Evolutionary conservation across 768 basidiomycete genomes (phyloP), one percentile per base, ranked within the genome.

Genomic region (Tricholoma terreum): DNA sequence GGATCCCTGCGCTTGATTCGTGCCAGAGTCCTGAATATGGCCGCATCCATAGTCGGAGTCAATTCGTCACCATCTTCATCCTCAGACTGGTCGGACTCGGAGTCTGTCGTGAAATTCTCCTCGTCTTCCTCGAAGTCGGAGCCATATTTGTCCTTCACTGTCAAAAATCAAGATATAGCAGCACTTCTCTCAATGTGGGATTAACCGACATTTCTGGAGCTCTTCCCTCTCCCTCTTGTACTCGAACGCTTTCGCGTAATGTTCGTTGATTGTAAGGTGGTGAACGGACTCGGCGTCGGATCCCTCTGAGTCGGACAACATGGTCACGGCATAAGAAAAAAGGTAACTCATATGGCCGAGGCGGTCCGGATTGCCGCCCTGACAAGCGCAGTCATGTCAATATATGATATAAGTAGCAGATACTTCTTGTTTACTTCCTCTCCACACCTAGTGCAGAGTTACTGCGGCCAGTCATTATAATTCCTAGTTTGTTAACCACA

Each of bases 31-130:
- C 93, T 80, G 38, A 98, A 79, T 64, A 98, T 97, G 17, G 97
- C 97, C 43, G 86, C 97, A 65, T 98, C 96, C 50, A 98, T 84
- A 0, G 87, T 87, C 4, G 94, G 94, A 0, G 95, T 98, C 51
- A 98, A 82, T 69, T 98, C 92, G 63, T 93, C 92, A 12, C 94
- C 97, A 56, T 96, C 90, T 66, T 94, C 91, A 68, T 98, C 95
- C 67, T 98, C 95, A 1, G 84, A 84, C 64, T 93, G 91, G 42
- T 84, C 87, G 27, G 82, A 81, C 67, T 92, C 90, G 0, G 87
- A 89, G 65, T 89, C 88, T 6, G 78, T 77, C 7, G 79, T 77
- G 4, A 68, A 68, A n/a, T 71, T 75, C 3, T 77, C 77, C 2
- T 80, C 84, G 15, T 77, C 77, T 1, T 75, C 79, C 34, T 86